Evolutionary conservation across 2,329 filamentous ascomycete genomes (phyloP), one percentile per base, ranked within the genome.

Genomic region (Ceratocystis colombiana): DNA sequence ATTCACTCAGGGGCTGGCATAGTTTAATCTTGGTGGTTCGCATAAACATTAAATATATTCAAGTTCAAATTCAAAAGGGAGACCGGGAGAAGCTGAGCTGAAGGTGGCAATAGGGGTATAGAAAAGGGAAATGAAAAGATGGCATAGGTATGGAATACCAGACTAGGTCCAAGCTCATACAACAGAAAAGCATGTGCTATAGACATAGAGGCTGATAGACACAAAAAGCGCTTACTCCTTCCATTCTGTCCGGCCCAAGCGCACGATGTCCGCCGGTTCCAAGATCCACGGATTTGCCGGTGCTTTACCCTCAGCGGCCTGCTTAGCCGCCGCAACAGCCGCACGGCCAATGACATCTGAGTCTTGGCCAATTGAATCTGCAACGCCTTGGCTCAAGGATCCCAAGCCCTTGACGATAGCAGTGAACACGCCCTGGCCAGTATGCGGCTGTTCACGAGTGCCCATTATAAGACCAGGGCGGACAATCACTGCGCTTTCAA

Each of bases 401-500:
- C 85, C 84, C 64, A 88, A 67, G 15, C 78, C 78, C 2, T 77
- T 78, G 0, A 87, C 82, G 48, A 89, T 28, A 55, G 76, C 77
- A 70, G 83, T 78, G 0, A 86, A 4, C 4, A 84, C 72, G 25
- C 79, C 78, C 73, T 90, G 89, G 5, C 78, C 75, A 0, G 80
- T 73, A 64, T 88, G 80, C 64, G 78, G 78, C 68, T 86, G 79
- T 71, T 87, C 81, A 66, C 92, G 80, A 17, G 82, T 74, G 2
- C 92, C 92, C 1, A 91, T 74, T 70, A 96, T 88, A 68, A 91
- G 69, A 0, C 89, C 92, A 0, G 92, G 92, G 57, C 85, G 75
- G 25, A 87, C 62, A 65, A 96, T 87, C 66, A 96, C 82, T 3
- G 86, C 87, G 70, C 88, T 84, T 62, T 92, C 88, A 72, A 96